Conservation (phyloP, 1,139 yeast genomes). For the Suhomyces choctaworum region DNA sequence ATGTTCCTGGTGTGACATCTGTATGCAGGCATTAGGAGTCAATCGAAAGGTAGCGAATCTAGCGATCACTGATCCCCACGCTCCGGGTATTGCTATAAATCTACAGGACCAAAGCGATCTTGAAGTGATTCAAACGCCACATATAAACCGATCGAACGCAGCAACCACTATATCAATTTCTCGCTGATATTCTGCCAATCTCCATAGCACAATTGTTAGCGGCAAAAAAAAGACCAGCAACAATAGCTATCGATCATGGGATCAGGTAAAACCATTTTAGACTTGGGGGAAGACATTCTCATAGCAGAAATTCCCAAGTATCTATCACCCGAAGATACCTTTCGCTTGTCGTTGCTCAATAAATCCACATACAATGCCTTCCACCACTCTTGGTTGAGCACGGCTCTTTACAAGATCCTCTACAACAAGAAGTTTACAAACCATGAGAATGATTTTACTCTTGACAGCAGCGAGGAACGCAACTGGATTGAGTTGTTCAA, state of each 20-base stretch:
- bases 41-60: no score
- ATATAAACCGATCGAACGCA: background rate
- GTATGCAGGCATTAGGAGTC: no score
- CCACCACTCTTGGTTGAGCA: slow-evolving; percentile 30
- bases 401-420: slow-evolving; percentile 45
- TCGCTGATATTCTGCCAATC: no score
- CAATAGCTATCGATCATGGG: no score
- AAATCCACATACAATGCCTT: slow-evolving; percentile 29
- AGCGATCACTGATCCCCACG: no score
- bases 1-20: no score
- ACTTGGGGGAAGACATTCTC: slow-evolving; percentile 49
- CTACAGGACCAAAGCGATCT: no score
- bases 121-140: no score
- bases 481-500: slow-evolving; percentile 56
- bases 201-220: no score
- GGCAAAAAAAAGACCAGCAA: no score
- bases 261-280: slow-evolving; percentile 13
- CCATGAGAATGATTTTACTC: slow-evolving; percentile 22
- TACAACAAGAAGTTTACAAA: slow-evolving; percentile 53
- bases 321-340: slow-evolving; percentile 48
- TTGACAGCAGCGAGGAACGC: slow-evolving; percentile 26
- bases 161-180: no score
- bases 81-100: no score
- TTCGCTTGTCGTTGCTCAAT: slow-evolving; percentile 47
- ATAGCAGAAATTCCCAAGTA: slow-evolving; percentile 37